These are phyloP conservation scores for Pelargonium citronellum DNA, from an alignment of 441 rosid genomes.

Conservation along the genomic window DNA sequence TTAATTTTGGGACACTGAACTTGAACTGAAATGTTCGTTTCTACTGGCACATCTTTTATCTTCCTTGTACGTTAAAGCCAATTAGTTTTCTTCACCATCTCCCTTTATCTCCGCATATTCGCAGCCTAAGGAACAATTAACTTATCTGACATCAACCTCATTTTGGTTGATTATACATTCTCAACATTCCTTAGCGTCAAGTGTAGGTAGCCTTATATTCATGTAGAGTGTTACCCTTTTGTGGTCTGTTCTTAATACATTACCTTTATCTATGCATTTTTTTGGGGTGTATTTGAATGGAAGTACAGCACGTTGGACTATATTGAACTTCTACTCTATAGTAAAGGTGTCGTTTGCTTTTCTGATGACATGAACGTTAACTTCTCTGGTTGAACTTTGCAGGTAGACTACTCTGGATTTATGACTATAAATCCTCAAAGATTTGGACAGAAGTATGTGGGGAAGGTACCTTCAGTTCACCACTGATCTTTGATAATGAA, in stretches of 20 bases:
- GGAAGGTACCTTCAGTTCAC: slow-evolving; percentile 57
- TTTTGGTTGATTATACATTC: no score
- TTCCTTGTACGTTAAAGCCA: no score
- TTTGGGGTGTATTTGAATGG: neutral
- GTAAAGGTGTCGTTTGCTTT: slow-evolving; percentile 1
- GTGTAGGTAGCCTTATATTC: no score
- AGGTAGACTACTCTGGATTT: slow-evolving; percentile 97
- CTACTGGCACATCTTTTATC: no score
- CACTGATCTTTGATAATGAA: slow-evolving; percentile 14
- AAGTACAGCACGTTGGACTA: neutral
- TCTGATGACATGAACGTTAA: slow-evolving; percentile 8
- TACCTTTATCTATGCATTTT: neutral
- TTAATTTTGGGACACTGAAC: no score
- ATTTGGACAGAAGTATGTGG: slow-evolving; percentile 97
- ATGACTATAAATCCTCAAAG: slow-evolving; percentile 99
- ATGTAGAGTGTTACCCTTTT: neutral
- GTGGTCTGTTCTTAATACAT: neutral
- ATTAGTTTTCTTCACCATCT: no score
- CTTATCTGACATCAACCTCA: no score
- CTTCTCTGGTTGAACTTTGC: slow-evolving; percentile 26
- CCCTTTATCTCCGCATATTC: no score
- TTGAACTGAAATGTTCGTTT: no score
- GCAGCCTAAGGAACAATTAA: no score
- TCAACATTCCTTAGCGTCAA: no score
- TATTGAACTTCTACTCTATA: neutral